phyloP scores from a whole-genome alignment of 805 yeast genomes.

The Suhomyces sp. region DNA sequence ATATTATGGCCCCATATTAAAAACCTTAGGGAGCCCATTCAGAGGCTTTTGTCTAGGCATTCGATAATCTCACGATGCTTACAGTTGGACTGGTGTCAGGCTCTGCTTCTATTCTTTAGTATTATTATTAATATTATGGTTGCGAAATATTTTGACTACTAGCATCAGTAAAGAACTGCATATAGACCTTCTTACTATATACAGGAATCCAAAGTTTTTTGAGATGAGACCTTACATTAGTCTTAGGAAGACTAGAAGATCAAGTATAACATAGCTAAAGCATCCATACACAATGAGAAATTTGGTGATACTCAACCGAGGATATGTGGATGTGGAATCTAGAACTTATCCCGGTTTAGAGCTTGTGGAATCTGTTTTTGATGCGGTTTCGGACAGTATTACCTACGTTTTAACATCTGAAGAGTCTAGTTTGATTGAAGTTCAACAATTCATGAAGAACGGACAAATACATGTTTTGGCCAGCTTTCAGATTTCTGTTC shows the following conservation, averaged over 20 bases:
- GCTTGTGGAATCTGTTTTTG: slow-evolving; percentile 59
- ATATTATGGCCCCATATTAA: too few relatives aligned
- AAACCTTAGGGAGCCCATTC: too few relatives aligned
- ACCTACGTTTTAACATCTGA: slow-evolving; percentile 58
- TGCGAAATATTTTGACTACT: too few relatives aligned
- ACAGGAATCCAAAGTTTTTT: slow-evolving; percentile 7
- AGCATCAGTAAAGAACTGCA: background rate
- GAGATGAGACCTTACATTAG: slow-evolving; percentile 5
- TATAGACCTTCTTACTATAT: background rate
- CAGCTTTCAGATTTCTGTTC: slow-evolving; percentile 52
- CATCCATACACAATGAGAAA: slow-evolving; percentile 41
- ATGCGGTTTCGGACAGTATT: slow-evolving; percentile 70
- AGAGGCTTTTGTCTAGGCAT: too few relatives aligned
- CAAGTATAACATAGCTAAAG: background rate
- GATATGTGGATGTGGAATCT: slow-evolving; percentile 51
- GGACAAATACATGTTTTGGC: slow-evolving; percentile 63
- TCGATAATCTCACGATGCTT: too few relatives aligned
- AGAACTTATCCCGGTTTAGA: slow-evolving; percentile 63
- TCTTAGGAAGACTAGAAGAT: too few relatives aligned
- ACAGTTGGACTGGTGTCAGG: too few relatives aligned
- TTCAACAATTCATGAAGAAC: slow-evolving; percentile 69
- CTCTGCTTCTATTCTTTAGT: too few relatives aligned
- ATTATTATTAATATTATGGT: too few relatives aligned
- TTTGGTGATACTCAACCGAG: slow-evolving; percentile 53
- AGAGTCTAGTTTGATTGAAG: slow-evolving; percentile 61